Conservation (phyloP, 495 filamentous ascomycete genomes). For the Xylaria intraflava region DNA sequence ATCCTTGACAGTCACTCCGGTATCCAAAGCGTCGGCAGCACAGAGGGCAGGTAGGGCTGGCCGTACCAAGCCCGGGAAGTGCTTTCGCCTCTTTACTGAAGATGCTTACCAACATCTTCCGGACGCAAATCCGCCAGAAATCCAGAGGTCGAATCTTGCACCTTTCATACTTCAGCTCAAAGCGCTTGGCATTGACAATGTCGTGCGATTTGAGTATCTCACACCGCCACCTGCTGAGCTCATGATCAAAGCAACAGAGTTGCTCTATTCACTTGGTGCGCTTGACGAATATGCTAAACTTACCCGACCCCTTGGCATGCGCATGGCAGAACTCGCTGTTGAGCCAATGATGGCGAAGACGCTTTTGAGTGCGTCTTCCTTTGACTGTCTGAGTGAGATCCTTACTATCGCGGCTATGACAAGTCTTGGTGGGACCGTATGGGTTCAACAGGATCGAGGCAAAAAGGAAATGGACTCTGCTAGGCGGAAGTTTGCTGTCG, state of each 20-base stretch:
- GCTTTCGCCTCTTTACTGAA: conserved; percentile 89
- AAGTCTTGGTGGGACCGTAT: conserved; percentile 72
- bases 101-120: conserved; percentile 60
- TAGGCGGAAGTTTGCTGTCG: conserved; percentile 78
- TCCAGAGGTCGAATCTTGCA: conserved; percentile 88
- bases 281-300: conserved; percentile 88
- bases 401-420: conserved; percentile 94
- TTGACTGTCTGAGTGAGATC: conserved; percentile 77
- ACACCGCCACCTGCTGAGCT: conserved; percentile 85
- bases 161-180: conserved; percentile 90
- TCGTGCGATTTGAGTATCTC: conserved; percentile 83
- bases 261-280: conserved; percentile 83
- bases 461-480: conserved; percentile 65
- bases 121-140: conserved; percentile 77
- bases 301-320: conserved; percentile 73
- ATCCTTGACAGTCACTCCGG: conserved; percentile 74
- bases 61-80: conserved; percentile 88
- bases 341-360: conserved; percentile 97
- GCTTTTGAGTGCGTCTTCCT: conserved; percentile 66
- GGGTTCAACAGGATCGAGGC: conserved; percentile 71
- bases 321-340: conserved; percentile 93
- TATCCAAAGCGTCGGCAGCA: conserved; percentile 88
- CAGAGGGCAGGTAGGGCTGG: conserved; percentile 91
- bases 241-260: conserved; percentile 78
- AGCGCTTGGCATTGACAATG: conserved; percentile 92